Percentiles rank a stretch among this genome's conserved stretches.
phyloP scores from a whole-genome alignment of 108 stramenopile species.

The Nitzschia sp. region DNA sequence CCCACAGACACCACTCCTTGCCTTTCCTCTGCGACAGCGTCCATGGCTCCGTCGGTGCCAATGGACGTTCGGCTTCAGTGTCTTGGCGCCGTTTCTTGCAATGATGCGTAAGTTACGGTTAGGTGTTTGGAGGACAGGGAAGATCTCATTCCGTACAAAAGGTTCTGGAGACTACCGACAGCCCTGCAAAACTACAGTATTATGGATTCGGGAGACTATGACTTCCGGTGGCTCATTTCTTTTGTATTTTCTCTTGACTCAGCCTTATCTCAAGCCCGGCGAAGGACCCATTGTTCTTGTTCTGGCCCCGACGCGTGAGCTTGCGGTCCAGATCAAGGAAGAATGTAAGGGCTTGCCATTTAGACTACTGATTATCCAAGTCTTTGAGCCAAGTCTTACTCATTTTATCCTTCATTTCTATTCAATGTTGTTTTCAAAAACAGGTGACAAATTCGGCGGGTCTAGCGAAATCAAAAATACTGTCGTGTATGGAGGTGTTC shows the following conservation, averaged over 20 bases:
- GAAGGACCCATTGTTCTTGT: conserved; percentile 98
- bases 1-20: not conserved
- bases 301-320: conserved; percentile 98
- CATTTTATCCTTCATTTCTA: too few relatives aligned
- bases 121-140: not conserved
- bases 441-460: conserved; percentile 97
- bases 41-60: too few relatives aligned
- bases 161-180: conserved; percentile 4
- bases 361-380: too few relatives aligned
- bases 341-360: too few relatives aligned
- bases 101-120: conserved; percentile 22
- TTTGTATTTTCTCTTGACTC: conserved; percentile 15
- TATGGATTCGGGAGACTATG: not conserved
- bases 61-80: not conserved
- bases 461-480: conserved; percentile 96
- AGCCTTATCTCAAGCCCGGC: conserved; percentile 97
- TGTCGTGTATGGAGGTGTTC: conserved; percentile 98
- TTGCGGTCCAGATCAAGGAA: conserved; percentile 99
- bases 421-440: too few relatives aligned
- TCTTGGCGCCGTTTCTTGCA: conserved; percentile 17
- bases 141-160: not conserved
- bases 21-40: not conserved
- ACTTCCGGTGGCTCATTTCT: not conserved
- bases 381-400: too few relatives aligned
- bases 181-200: not conserved